A percentile compares a stretch with the other conserved stretches of the same genome.
phyloP scores from a whole-genome alignment of 306 rosid species.

The Trifolium repens region DNA sequence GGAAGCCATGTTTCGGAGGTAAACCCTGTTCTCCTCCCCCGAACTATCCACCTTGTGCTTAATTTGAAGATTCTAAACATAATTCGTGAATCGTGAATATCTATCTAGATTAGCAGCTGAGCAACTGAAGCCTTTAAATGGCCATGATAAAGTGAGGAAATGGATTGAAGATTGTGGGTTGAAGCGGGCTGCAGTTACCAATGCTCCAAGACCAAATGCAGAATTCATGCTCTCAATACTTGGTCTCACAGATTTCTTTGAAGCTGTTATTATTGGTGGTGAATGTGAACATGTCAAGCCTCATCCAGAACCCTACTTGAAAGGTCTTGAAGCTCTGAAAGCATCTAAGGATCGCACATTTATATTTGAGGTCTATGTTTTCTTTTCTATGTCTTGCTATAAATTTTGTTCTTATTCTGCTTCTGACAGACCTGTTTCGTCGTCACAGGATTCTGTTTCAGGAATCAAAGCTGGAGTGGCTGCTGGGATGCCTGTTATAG shows the following conservation, averaged over 20 bases:
- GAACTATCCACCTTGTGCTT: conserved; percentile 18
- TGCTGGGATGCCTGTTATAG: conserved; percentile 93
- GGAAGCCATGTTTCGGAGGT: conserved; percentile 90
- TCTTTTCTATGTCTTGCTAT: conserved; percentile 34
- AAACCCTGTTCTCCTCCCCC: conserved; percentile 24
- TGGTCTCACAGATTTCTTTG: conserved; percentile 83
- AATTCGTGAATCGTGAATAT: conserved; percentile 27
- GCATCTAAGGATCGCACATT: conserved; percentile 88
- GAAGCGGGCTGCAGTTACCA: conserved; percentile 96
- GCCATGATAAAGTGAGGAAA: conserved; percentile 73
- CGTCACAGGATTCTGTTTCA: conserved; percentile 78
- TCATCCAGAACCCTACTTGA: conserved; percentile 88
- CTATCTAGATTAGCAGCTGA: conserved; percentile 68
- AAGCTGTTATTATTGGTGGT: conserved; percentile 70
- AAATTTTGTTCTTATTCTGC: conserved; percentile 4
- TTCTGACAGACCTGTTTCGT: conserved; percentile 29
- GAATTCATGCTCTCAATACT: conserved; percentile 80
- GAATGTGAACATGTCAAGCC: conserved; percentile 94
- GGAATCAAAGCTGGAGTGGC: conserved; percentile 95
- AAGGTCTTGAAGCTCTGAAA: conserved; percentile 79
- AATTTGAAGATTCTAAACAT: conserved; percentile 30
- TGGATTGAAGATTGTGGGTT: conserved; percentile 82
- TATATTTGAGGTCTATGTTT: conserved; percentile 77
- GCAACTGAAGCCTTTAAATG: conserved; percentile 72
- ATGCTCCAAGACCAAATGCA: conserved; percentile 90